Percentiles rank a stretch among this genome's conserved stretches.
These are phyloP conservation scores for Mycena alexandri DNA, from an alignment of 768 basidiomycete genomes.

Conservation along the genomic window DNA sequence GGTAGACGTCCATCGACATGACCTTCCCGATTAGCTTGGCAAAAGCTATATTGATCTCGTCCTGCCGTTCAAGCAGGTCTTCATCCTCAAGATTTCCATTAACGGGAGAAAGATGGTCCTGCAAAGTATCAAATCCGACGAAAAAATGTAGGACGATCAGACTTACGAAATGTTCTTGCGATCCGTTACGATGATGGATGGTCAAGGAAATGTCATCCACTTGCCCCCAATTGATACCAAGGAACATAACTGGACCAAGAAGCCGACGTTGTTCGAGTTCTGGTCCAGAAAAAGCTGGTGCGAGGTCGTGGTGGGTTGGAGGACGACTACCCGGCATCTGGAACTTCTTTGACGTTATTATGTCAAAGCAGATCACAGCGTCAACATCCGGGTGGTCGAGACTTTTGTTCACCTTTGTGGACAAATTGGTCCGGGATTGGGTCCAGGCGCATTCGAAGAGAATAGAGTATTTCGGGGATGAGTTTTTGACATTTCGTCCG, in stretches of 20 bases:
- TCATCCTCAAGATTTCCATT: slow-evolving; percentile 1
- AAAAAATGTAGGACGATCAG: background rate
- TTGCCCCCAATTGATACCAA: slow-evolving; percentile 4
- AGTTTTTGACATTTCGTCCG: background rate
- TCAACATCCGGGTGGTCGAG: background rate
- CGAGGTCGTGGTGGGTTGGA: background rate
- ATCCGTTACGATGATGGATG: slow-evolving; percentile 11
- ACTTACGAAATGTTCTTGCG: background rate
- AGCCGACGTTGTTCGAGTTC: background rate
- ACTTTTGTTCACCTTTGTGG: slow-evolving; percentile 1
- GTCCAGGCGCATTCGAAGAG: slow-evolving; percentile 14
- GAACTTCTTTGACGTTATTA: background rate
- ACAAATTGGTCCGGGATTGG: background rate
- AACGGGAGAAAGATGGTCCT: background rate
- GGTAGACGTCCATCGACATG: background rate
- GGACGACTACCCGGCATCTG: slow-evolving; percentile 1
- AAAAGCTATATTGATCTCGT: slow-evolving; percentile 1
- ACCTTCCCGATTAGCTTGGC: slow-evolving; percentile 1
- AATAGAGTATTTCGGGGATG: slow-evolving; percentile 10
- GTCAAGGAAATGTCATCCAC: slow-evolving; percentile 4
- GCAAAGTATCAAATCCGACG: slow-evolving; percentile 6
- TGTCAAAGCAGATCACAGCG: slow-evolving; percentile 11
- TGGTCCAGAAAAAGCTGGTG: slow-evolving; percentile 1
- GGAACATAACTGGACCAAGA: background rate
- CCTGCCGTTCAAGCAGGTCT: background rate